Conservation (phyloP, 352 stramenopile species). For the Phytophthora hibernalis region DNA sequence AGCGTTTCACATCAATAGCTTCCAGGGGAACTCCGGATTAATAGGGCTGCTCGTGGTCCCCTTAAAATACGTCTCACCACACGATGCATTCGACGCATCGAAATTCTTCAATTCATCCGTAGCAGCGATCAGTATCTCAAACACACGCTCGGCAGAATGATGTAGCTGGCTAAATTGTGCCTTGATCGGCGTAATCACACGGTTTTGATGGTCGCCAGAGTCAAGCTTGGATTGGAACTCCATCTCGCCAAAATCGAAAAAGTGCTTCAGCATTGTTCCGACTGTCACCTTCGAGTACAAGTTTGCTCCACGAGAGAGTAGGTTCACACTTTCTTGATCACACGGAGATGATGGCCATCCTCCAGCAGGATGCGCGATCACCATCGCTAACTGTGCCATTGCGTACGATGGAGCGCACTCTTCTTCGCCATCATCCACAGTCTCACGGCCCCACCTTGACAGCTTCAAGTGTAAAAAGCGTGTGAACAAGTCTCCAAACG, state of each 20-base stretch:
- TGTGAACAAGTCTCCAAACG: slow-evolving; percentile 78
- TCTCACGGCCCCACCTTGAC: slow-evolving; percentile 85
- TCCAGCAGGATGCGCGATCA: slow-evolving; percentile 60
- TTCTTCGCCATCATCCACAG: slow-evolving; percentile 86
- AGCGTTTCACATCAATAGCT: slow-evolving; percentile 69
- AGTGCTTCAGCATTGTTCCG: slow-evolving; percentile 80
- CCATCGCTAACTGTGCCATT: slow-evolving; percentile 77
- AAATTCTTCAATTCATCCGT: slow-evolving; percentile 38
- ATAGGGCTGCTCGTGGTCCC: slow-evolving; percentile 36
- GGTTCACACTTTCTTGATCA: slow-evolving; percentile 69
- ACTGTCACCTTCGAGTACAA: slow-evolving; percentile 86
- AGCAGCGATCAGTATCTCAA: slow-evolving; percentile 29
- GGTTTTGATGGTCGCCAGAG: slow-evolving; percentile 57
- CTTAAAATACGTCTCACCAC: slow-evolving; percentile 54
- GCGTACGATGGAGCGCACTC: slow-evolving; percentile 78
- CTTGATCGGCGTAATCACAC: slow-evolving; percentile 67
- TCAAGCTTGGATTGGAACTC: slow-evolving; percentile 72
- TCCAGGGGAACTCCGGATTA: slow-evolving; percentile 79
- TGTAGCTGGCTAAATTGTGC: slow-evolving; percentile 71
- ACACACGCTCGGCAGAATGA: slow-evolving; percentile 41
- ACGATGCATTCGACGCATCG: slow-evolving; percentile 86
- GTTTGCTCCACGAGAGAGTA: slow-evolving; percentile 81
- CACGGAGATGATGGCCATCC: slow-evolving; percentile 69
- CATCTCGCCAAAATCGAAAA: slow-evolving; percentile 81
- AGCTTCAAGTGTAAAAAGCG: slow-evolving; percentile 88